Percentiles rank a stretch among this genome's conserved stretches.
Conservation (phyloP, 2,329 filamentous ascomycete genomes). For the Stagonosporopsis chrysanthemi region DNA sequence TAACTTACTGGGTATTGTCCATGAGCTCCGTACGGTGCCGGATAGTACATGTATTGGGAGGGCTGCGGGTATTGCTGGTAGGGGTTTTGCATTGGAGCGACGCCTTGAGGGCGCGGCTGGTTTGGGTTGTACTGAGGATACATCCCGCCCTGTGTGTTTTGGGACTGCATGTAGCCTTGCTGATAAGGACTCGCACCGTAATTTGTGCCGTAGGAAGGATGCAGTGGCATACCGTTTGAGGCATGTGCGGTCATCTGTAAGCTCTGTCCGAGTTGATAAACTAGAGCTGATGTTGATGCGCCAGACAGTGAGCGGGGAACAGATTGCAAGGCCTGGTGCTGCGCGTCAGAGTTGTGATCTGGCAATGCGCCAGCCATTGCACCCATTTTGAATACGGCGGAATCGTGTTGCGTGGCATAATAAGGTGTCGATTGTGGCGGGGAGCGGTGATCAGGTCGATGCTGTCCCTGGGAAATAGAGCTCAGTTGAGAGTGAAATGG, state of each 20-base stretch:
- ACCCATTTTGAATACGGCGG: constrained; percentile 47
- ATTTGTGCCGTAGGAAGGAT: constrained; percentile 36
- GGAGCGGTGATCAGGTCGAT: constrained; percentile 40
- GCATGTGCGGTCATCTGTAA: constrained; percentile 44
- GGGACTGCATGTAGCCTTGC: constrained; percentile 37
- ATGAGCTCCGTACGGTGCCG: constrained; percentile 42
- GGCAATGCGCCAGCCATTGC: constrained; percentile 48
- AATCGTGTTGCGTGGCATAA: constrained; percentile 35
- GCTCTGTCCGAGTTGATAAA: constrained; percentile 51
- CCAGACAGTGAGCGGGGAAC: constrained; percentile 46
- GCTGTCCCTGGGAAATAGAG: constrained; percentile 39
- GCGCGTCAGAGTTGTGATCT: constrained; percentile 40
- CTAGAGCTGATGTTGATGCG: constrained; percentile 50
- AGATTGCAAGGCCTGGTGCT: constrained; percentile 31
- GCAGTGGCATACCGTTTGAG: constrained; percentile 30
- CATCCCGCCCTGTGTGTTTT: constrained; percentile 32
- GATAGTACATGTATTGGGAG: constrained; percentile 48
- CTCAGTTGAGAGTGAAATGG: constrained; percentile 51
- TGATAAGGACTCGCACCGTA: constrained; percentile 41
- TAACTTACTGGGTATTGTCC: constrained; percentile 38
- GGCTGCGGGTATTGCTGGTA: constrained; percentile 44
- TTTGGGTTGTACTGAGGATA: constrained; percentile 36
- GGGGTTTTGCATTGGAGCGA: constrained; percentile 32
- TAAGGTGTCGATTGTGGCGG: constrained; percentile 32
- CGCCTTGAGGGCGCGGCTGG: constrained; percentile 35